A percentile compares a stretch with the other conserved stretches of the same genome.
Conservation (phyloP, 129 eudicot genomes). For the Ambrosia trifida region DNA sequence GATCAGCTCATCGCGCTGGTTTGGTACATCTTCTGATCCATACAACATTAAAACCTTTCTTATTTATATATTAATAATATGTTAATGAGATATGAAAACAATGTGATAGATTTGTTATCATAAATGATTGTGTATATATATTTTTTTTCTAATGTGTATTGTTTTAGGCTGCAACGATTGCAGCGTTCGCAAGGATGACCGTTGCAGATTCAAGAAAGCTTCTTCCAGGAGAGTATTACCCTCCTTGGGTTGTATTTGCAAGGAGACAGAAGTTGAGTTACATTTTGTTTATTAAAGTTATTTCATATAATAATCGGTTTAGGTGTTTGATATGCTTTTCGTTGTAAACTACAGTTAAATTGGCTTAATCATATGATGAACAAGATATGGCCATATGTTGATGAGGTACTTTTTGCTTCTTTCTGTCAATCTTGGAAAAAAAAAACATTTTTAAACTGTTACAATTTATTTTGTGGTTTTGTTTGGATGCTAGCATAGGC, state of each 20-base stretch:
- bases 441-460: slow-evolving; percentile 10
- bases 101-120: no score
- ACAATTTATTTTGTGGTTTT: slow-evolving; percentile 19
- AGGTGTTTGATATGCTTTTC: slow-evolving; percentile 13
- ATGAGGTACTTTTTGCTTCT: slow-evolving; percentile 50
- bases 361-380: slow-evolving; percentile 77
- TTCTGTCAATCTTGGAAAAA: slow-evolving; percentile 3
- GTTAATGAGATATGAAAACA: not conserved
- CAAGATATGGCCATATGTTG: slow-evolving; percentile 92
- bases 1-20: slow-evolving; percentile 65
- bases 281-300: not conserved
- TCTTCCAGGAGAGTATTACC: slow-evolving; percentile 69
- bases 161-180: slow-evolving; percentile 63
- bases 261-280: slow-evolving; percentile 68
- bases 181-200: slow-evolving; percentile 77
- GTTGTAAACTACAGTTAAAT: slow-evolving; percentile 49
- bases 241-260: slow-evolving; percentile 86
- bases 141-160: not conserved
- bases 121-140: not conserved
- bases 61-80: not conserved
- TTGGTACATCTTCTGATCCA: slow-evolving; percentile 44
- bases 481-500: slow-evolving; percentile 61
- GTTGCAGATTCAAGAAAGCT: slow-evolving; percentile 85
- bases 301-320: not conserved
- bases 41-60: not conserved